Evolutionary conservation across 2,329 filamentous ascomycete species (phyloP), one percentile per base, ranked within the genome.

Genomic region (Ceratocystis harringtonii): DNA sequence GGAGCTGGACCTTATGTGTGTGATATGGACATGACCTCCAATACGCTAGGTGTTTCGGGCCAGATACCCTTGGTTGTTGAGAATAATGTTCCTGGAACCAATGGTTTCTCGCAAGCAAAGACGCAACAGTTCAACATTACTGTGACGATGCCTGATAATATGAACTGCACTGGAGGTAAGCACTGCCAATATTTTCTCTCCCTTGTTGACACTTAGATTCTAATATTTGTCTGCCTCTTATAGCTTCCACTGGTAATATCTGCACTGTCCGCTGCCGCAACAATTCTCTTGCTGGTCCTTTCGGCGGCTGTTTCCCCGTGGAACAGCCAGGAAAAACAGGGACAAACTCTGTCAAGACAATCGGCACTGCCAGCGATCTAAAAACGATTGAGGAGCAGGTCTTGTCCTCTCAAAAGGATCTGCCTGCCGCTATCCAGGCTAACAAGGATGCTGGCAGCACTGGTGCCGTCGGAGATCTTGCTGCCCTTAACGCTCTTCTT

Each of bases 251-350:
- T 1, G 83, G 84, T 55, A 80, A 83, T 65, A 70, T 84, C 48
- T 83, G 81, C 76, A 84, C 81, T 0, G 76, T 84, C 22, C 78
- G 82, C 44, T 84, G 82, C 75, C 77, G 81, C 22, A 85, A 85
- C 75, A 81, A 79, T 65, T 80, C 81, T 3, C 72, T 79, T 2
- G 80, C 80, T 8, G 81, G 81, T 3, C 81, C 81, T 12, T 84
- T 84, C 65, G 80, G 80, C 48, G 79, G 82, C 62, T 85, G 82
- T 73, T 80, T 84, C 71, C 74, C 81, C 1, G 77, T 84, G 19
- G 79, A 83, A 71, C 83, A 85, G 70, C 73, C 74, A 36, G 81
- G 83, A 68, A 69, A 72, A 0, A 66, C 76, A 58, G 77, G 72
- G 61, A 71, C 70, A 65, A 81, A 81, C 73, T 76, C 73, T 0